Base-by-base conservation (phyloP, 2,329 filamentous ascomycete genomes). In the Rhinocladiella mackenziei region DNA sequence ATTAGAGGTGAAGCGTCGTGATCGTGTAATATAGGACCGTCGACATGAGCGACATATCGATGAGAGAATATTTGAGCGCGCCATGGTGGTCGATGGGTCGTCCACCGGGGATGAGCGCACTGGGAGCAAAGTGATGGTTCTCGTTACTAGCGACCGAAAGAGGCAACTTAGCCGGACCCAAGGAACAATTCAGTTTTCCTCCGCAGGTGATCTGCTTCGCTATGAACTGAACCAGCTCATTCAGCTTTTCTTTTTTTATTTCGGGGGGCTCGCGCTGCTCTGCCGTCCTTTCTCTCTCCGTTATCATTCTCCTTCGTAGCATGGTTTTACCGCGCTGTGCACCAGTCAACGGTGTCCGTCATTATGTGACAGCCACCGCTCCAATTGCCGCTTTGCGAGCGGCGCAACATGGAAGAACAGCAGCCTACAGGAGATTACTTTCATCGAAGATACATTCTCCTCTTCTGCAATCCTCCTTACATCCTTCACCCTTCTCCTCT, bases 321-420 rank as follows among this genome's bases (percentile, higher is more conserved):
- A 56, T 56, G 54, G 45, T 55, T 43, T 31, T 50, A 37, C 32
- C 46, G 38, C 47, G 54, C 36, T 43, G 53, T 29, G 48, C 47
- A 43, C 50, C 52, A 15, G 32, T 54, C 3, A 14, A 45, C 40
- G 43, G 44, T 47, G 46, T 51, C 43, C 45, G 47, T 40, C 54
- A 55, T 25, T 54, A 56, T 56, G 54, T 55, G 50, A 55, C 52
- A 25, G 42, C 43, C 37, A 36, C 45, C n/a, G 30, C 31, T 14
- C 30, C 53, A 13, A 26, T 51, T 35, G 47, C 53, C 34, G 47
- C 51, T 22, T 39, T 50, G 15, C 47, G 48, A 43, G 23, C 46
- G 32, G 43, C 52, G 30, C 52, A 53, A 32, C 46, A 46, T 49
- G 52, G 50, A 38, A 43, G 53, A 42, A 51, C 48, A 22, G 43